Evolutionary conservation across 371 early-diverging fungal genomes (phyloP).

Genomic region (Mortierella sp.): DNA sequence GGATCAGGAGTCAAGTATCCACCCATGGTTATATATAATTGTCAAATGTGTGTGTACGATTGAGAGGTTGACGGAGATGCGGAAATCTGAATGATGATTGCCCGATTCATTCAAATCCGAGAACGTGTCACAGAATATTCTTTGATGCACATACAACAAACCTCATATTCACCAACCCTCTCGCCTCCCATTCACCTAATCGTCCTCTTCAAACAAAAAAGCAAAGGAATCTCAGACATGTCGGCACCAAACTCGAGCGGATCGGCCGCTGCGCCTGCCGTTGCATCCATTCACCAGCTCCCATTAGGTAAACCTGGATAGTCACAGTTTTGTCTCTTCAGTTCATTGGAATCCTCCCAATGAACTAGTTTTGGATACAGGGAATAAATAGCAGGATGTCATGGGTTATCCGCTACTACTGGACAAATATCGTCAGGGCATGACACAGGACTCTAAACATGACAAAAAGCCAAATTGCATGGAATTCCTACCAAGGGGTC

Average conservation of each 20-base stretch:
- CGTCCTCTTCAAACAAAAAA: neutral
- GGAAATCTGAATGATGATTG: neutral
- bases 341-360: neutral
- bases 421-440: neutral
- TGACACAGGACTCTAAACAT: neutral
- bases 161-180: too few relatives aligned
- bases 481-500: too few relatives aligned
- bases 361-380: neutral
- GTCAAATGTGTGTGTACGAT: conserved; percentile 1
- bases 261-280: conserved; percentile 42
- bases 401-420: neutral
- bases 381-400: neutral
- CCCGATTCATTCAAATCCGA: neutral
- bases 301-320: conserved; percentile 42
- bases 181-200: neutral
- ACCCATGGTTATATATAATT: conserved; percentile 32
- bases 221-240: conserved; percentile 18
- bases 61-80: neutral
- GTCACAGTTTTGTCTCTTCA: neutral
- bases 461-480: neutral
- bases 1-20: conserved; percentile 63
- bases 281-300: conserved; percentile 55
- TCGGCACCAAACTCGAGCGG: conserved; percentile 53
- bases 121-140: conserved; percentile 1
- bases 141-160: conserved; percentile 4